Conservation (phyloP, 768 basidiomycete species). For the Auricularia cornea region DNA sequence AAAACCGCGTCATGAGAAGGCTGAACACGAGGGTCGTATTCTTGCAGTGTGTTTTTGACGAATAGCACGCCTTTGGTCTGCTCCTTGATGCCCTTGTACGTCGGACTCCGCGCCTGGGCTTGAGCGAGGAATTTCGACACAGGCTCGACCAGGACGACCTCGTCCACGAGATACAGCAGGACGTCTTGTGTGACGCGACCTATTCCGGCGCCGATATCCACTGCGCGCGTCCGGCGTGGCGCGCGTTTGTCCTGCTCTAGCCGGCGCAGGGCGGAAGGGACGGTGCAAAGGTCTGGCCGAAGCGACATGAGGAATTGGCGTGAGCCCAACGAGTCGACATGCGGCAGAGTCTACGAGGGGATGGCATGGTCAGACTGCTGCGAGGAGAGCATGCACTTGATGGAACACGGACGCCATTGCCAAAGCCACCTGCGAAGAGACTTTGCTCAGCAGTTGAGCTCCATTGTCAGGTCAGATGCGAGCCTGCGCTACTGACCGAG, state of each 20-base stretch:
- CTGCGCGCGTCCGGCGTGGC: conserved; percentile 51
- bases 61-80: conserved; percentile 66
- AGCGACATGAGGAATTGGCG: conserved; percentile 80
- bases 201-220: conserved; percentile 93
- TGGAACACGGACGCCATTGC: conserved; percentile 39
- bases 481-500: conserved; percentile 50
- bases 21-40: conserved; percentile 60
- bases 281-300: conserved; percentile 67
- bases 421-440: conserved; percentile 40
- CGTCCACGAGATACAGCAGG: conserved; percentile 78
- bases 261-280: conserved; percentile 63
- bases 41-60: conserved; percentile 70
- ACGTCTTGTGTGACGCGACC: conserved; percentile 87
- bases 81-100: conserved; percentile 64
- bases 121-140: conserved; percentile 68
- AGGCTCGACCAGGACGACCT: conserved; percentile 87
- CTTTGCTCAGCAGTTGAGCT: conserved; percentile 18
- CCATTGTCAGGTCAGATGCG: conserved; percentile 1
- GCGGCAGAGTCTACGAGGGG: conserved; percentile 64
- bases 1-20: conserved; percentile 31
- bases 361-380: background rate
- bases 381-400: conserved; percentile 20
- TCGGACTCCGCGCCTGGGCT: conserved; percentile 40
- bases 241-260: conserved; percentile 22
- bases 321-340: conserved; percentile 84